Conservation (phyloP, 2,329 filamentous ascomycete genomes). For the Penicillium sp. region DNA sequence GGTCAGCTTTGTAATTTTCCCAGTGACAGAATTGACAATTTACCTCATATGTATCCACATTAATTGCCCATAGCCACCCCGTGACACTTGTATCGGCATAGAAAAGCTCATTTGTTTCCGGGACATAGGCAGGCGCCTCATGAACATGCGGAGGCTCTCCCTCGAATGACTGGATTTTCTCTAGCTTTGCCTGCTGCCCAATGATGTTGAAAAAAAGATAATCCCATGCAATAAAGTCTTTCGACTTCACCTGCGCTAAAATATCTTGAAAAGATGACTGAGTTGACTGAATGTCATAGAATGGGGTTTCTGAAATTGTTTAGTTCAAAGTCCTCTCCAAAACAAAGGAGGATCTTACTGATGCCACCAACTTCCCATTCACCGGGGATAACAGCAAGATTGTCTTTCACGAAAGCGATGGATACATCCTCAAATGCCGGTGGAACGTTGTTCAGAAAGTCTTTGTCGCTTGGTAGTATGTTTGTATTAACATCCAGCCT, state of each 20-base stretch:
- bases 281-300: constrained; percentile 10
- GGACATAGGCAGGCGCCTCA: constrained; percentile 12
- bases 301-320: constrained; percentile 2
- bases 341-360: neutral
- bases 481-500: neutral
- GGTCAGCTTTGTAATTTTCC: neutral
- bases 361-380: constrained; percentile 8
- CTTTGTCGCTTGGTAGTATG: neutral
- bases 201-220: constrained; percentile 8
- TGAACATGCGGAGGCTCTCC: constrained; percentile 9
- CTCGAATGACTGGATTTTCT: constrained; percentile 11
- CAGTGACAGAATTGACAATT: neutral
- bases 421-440: constrained; percentile 5
- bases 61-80: constrained; percentile 13
- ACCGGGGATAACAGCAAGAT: constrained; percentile 10
- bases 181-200: constrained; percentile 6
- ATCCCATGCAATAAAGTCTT: constrained; percentile 11
- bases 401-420: constrained; percentile 5
- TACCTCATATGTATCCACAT: constrained; percentile 9
- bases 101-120: constrained; percentile 12
- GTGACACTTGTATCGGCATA: constrained; percentile 9
- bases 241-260: neutral
- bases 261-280: neutral
- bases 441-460: constrained; percentile 1
- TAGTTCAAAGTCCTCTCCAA: neutral